Evolutionary conservation across 2,329 filamentous ascomycete genomes (phyloP).

Genomic region (Hirsutella minnesotensis): DNA sequence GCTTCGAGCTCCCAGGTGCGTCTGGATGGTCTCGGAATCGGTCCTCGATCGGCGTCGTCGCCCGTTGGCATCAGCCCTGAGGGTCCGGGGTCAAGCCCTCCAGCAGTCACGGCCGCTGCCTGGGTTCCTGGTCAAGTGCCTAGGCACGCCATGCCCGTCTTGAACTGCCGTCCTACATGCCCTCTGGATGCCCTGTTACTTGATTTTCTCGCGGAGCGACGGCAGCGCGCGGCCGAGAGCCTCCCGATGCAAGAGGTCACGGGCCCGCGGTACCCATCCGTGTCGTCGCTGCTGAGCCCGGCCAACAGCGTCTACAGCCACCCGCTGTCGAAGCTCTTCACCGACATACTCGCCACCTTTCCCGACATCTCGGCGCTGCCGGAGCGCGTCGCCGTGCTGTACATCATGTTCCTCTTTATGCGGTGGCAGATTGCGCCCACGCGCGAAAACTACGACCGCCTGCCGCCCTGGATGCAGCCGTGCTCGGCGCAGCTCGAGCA

Average conservation of each 20-base stretch:
- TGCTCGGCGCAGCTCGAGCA: conserved; percentile 24
- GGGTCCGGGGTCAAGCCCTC: too few species aligned
- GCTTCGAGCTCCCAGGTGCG: too few species aligned
- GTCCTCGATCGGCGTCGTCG: too few species aligned
- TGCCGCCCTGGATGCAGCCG: conserved; percentile 65
- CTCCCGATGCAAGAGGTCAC: conserved; percentile 52
- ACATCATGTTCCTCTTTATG: conserved; percentile 79
- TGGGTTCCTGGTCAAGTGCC: conserved; percentile 6
- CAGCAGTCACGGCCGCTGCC: conserved; percentile 2
- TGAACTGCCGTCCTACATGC: conserved; percentile 58
- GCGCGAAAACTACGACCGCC: conserved; percentile 62
- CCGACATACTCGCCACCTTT: conserved; percentile 75
- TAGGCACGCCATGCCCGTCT: conserved; percentile 27
- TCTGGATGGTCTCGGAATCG: too few species aligned
- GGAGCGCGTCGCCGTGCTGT: conserved; percentile 71
- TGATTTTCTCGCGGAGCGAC: conserved; percentile 62
- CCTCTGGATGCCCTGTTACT: conserved; percentile 69
- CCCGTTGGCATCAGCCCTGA: too few species aligned
- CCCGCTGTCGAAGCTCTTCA: conserved; percentile 73
- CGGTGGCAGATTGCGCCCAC: conserved; percentile 76
- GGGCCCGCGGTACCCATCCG: conserved; percentile 68
- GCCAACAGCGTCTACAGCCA: conserved; percentile 51
- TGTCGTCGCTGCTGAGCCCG: conserved; percentile 67
- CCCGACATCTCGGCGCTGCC: conserved; percentile 67
- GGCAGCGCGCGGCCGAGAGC: conserved; percentile 53